phyloP scores from a whole-genome alignment of 306 rosid genomes.

The Cucurbita pepo region DNA sequence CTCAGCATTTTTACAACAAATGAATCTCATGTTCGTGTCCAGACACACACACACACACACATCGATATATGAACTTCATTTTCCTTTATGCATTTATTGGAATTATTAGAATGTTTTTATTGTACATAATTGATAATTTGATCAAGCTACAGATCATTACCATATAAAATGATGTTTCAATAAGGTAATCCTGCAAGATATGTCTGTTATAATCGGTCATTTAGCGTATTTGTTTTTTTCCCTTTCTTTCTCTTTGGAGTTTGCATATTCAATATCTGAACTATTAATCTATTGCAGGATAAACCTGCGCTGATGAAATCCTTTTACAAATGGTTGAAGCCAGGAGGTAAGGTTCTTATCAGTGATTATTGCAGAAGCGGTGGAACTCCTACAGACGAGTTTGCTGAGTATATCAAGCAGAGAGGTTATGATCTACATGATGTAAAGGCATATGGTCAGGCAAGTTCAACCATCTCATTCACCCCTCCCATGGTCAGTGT shows the following conservation, averaged over 20 bases:
- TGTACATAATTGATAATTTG: neutral
- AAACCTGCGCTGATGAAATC: conserved; percentile 62
- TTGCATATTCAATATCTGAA: neutral
- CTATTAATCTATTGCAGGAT: conserved; percentile 33
- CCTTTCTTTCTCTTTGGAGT: neutral
- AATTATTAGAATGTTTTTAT: neutral
- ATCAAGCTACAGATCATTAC: neutral
- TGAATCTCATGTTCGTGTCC: neutral
- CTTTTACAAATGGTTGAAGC: conserved; percentile 85
- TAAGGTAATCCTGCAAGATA: neutral
- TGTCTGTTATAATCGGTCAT: neutral
- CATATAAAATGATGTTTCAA: neutral
- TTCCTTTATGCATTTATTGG: neutral
- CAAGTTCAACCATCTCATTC: conserved; percentile 8
- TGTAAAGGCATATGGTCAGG: conserved; percentile 51
- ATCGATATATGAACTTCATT: neutral
- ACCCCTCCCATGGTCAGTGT: neutral
- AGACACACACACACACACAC: neutral
- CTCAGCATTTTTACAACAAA: neutral
- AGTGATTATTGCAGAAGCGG: conserved; percentile 71
- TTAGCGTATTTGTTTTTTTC: neutral
- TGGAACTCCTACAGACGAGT: conserved; percentile 50
- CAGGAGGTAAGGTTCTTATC: conserved; percentile 81
- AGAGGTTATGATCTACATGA: conserved; percentile 76
- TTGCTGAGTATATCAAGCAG: conserved; percentile 59